Evolutionary conservation across 1,284 basidiomycete genomes (phyloP), one percentile per base, ranked within the genome.

Genomic region (Neonothopanus nambi): DNA sequence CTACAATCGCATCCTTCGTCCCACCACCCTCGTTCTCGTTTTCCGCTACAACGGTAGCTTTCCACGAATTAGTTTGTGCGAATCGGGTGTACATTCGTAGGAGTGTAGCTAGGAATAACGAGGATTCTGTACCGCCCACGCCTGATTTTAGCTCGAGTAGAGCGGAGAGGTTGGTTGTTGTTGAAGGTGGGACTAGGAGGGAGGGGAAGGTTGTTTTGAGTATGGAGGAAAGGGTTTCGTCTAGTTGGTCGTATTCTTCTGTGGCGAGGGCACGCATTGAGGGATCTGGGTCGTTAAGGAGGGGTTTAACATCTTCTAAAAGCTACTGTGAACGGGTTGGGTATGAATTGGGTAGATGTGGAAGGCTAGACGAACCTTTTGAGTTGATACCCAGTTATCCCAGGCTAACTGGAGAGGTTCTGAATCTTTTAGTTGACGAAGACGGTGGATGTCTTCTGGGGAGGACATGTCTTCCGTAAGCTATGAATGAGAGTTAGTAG

Each of bases 101-200:
- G 39, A 99, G 69, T 50, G 96, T 89, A 1, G 76, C 80, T 0
- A 90, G 78, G 64, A 98, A 99, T 0, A 98, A 75, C 5, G 84
- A 84, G 0, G 95, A 81, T 70, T 99, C 96, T 3, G 87, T 86
- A 0, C 96, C 96, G 0, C 96, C 97, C 0, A 96, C 93, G 2
- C 95, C 97, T 0, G 93, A 85, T 62, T 96, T 95, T 30, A 99
- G 74, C 61, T 98, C 96, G 53, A 99, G 73, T 51, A 98, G 77
- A 0, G 91, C 91, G 3, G 90, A 89, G 5, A 93, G 73, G 1
- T 80, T 67, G 0, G 77, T 70, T 0, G 91, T 89, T 6, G 78
- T 63, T 0, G 89, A 87, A 0, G 82, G 73, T 0, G 91, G 91
- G 0, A 94, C 76, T 51, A 98, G 80, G 4, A 91, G 75, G 0